Percentiles rank a stretch among this genome's conserved stretches.
phyloP scores from a whole-genome alignment of 768 basidiomycete species.

The Tremella mesenterica region DNA sequence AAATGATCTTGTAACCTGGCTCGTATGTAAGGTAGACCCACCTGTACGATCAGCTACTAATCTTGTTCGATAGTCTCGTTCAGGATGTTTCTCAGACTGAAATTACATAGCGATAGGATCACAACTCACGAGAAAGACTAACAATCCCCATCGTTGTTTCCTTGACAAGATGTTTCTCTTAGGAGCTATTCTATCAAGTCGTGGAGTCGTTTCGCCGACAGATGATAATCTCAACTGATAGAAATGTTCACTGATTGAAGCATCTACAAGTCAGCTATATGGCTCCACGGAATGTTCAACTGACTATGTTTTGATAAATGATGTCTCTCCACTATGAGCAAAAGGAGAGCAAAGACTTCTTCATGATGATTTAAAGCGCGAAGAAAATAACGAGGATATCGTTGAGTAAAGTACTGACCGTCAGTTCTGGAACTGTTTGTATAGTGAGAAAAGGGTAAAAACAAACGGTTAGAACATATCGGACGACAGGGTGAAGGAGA shows the following conservation, averaged over 20 bases:
- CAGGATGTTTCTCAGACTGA: too few relatives aligned
- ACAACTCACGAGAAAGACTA: conserved; percentile 65
- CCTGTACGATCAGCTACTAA: conserved; percentile 47
- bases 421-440: background rate
- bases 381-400: conserved; percentile 84
- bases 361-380: conserved; percentile 89
- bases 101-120: too few relatives aligned
- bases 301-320: conserved; percentile 78
- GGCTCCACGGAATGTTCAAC: conserved; percentile 26
- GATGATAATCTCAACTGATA: conserved; percentile 57
- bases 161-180: conserved; percentile 46
- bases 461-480: conserved; percentile 83
- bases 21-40: conserved; percentile 79
- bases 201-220: conserved; percentile 11
- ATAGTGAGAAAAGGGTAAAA: background rate
- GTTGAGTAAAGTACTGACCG: conserved; percentile 89
- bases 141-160: conserved; percentile 64
- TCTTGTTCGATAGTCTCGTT: background rate
- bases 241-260: conserved; percentile 92
- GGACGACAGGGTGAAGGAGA: conserved; percentile 83
- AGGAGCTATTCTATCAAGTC: conserved; percentile 16
- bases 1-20: conserved; percentile 85
- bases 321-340: conserved; percentile 82
- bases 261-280: conserved; percentile 51
- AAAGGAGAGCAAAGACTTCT: conserved; percentile 82